Evolutionary conservation across 306 rosid species (phyloP).

Genomic region (Astragalus glycyphyllos): DNA sequence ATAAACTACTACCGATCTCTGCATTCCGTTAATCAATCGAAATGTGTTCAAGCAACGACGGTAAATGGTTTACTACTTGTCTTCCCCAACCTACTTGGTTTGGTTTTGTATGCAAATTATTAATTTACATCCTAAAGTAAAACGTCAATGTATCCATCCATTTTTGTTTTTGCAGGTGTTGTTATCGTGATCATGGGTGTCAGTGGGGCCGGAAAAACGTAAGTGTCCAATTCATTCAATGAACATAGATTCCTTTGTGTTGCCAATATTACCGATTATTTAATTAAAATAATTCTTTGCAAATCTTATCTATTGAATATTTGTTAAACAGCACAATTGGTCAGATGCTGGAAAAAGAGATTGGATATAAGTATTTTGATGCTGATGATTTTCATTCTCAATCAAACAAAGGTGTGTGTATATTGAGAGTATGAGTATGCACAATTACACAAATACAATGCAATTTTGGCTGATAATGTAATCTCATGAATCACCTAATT

Average conservation of each 20-base stretch:
- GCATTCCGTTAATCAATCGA: not conserved
- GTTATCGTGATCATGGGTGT: conserved; percentile 79
- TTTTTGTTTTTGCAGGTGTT: conserved; percentile 41
- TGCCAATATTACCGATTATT: not conserved
- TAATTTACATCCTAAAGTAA: not conserved
- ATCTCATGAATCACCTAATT: not conserved
- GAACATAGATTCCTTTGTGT: too few relatives aligned
- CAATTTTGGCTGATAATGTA: conserved; percentile 6
- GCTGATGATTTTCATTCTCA: conserved; percentile 88
- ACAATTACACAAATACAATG: conserved; percentile 7
- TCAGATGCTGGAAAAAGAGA: conserved; percentile 62
- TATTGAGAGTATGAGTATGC: not conserved
- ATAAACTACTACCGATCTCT: not conserved
- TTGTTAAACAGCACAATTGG: conserved; percentile 73
- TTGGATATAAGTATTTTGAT: conserved; percentile 63
- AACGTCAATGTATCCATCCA: not conserved
- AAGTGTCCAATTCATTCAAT: conserved; percentile 27
- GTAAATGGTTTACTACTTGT: conserved; percentile 22
- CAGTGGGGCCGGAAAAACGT: conserved; percentile 94
- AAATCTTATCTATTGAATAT: conserved; percentile 26
- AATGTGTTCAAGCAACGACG: conserved; percentile 41
- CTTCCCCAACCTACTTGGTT: not conserved
- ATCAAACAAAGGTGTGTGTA: conserved; percentile 71
- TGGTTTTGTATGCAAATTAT: not conserved
- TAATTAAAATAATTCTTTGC: not conserved